Conservation (phyloP, 2,329 filamentous ascomycete genomes). For the Penicillium brevicompactum region DNA sequence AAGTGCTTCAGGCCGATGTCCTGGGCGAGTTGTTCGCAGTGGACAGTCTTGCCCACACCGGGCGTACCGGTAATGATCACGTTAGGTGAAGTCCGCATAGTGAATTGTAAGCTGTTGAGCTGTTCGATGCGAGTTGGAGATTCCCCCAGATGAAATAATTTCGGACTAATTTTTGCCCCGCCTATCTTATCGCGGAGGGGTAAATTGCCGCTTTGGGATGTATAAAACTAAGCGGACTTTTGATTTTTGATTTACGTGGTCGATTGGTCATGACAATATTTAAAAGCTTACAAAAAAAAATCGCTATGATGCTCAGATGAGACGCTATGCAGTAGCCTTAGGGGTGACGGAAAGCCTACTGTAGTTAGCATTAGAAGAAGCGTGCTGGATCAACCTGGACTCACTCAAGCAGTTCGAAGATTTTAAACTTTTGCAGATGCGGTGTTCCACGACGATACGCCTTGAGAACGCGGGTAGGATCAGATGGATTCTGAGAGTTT, state of each 20-base stretch:
- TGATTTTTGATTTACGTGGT: background rate
- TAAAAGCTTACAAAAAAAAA: background rate
- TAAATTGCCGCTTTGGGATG: slow-evolving; percentile 6
- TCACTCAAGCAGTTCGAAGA: slow-evolving; percentile 79
- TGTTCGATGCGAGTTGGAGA: background rate
- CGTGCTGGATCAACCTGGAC: slow-evolving; percentile 4
- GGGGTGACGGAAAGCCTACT: slow-evolving; percentile 8
- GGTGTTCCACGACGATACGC: slow-evolving; percentile 71
- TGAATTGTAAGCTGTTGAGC: slow-evolving; percentile 4
- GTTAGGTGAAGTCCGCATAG: slow-evolving; percentile 64
- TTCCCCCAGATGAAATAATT: slow-evolving; percentile 21
- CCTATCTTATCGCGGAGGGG: slow-evolving; percentile 19
- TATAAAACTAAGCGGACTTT: background rate
- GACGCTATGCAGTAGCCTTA: background rate
- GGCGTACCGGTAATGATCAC: slow-evolving; percentile 95
- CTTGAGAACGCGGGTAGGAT: slow-evolving; percentile 62
- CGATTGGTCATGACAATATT: background rate
- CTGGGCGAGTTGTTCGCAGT: slow-evolving; percentile 78
- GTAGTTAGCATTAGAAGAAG: slow-evolving; percentile 1
- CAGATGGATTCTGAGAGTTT: slow-evolving; percentile 41
- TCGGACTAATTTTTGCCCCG: slow-evolving; percentile 20
- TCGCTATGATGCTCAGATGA: background rate
- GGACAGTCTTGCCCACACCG: slow-evolving; percentile 92
- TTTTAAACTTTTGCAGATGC: slow-evolving; percentile 69
- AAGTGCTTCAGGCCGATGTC: slow-evolving; percentile 78